Evolutionary conservation across 1,139 yeast genomes (phyloP), one percentile per base, ranked within the genome.

Genomic region (Saccharomyces hybrid): DNA sequence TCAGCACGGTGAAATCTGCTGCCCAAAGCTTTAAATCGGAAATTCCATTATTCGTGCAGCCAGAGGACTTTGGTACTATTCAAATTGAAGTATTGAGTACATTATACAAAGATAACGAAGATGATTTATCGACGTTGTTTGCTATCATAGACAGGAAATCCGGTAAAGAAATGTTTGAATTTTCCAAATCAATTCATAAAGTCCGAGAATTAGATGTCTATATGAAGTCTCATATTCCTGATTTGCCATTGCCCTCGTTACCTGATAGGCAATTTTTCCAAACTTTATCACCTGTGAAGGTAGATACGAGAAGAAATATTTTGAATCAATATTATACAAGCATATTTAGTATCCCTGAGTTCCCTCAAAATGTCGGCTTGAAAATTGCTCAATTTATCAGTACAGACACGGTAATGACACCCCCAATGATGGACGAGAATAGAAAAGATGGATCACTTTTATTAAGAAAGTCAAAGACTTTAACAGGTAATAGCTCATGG

Each of bases 361-460:
- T 84, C n/a, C 86, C 90, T 0, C 76, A 74, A 21, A 72, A 75
- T 61, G 81, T 80, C 0, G 75, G 82, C 27, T 75, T 75, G 54
- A 71, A 78, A 47, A 73, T 87, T 42, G 84, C 93, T 57, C 78
- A 80, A 53, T 88, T 84, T 65, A 74, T 88, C 56, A 84, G 93
- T 3, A 73, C 84, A 2, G 88, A 86, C 64, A 79, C 85, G 32
- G 81, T 86, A 2, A 65, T 66, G 16, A 83, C 82, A 62, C 83
- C 89, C 2, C 72, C 83, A 55, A 84, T 82, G 64, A 80, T 81
- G 57, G 81, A 75, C 58, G 26, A 26, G 3, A 79, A 82, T 1
- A 66, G 74, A 29, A 86, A 83, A 66, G 89, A 85, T 68, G 95
- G 96, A 0, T 83, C 78, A 62, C 71, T 88, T 55, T 73, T 88